These are phyloP conservation scores for Malassezia vespertilionis DNA, from an alignment of 1,284 basidiomycete species.

Conservation along the genomic window DNA sequence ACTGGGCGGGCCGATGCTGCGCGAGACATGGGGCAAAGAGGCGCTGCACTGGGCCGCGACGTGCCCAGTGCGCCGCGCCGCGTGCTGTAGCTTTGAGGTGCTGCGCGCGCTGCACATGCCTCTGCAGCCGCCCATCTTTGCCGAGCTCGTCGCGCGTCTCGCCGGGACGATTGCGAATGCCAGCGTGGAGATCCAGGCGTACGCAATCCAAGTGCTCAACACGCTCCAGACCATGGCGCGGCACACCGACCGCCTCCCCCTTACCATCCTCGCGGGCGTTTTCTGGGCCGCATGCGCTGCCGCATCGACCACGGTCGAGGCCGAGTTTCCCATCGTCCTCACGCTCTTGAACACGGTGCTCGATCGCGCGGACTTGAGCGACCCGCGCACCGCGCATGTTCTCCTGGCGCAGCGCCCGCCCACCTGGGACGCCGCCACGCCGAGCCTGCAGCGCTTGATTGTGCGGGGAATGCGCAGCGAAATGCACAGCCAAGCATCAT, in stretches of 20 bases:
- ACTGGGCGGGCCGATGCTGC: conserved; percentile 47
- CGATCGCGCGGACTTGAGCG: not conserved
- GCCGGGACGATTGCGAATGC: conserved; percentile 71
- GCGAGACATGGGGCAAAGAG: conserved; percentile 67
- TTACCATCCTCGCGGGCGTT: conserved; percentile 61
- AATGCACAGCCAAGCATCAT: conserved; percentile 53
- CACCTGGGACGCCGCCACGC: conserved; percentile 60
- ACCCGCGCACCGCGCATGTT: conserved; percentile 56
- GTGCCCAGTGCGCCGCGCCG: conserved; percentile 72
- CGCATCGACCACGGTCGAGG: conserved; percentile 69
- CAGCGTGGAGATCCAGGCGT: conserved; percentile 62
- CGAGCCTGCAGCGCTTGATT: conserved; percentile 63
- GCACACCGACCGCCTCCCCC: conserved; percentile 55
- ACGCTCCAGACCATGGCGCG: conserved; percentile 64
- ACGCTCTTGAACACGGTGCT: conserved; percentile 30
- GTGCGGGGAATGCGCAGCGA: conserved; percentile 72
- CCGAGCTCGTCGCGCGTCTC: conserved; percentile 67
- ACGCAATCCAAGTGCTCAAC: conserved; percentile 70
- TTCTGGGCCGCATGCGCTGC: conserved; percentile 80
- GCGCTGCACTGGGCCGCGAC: conserved; percentile 75
- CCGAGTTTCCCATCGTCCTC: conserved; percentile 65
- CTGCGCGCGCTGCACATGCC: conserved; percentile 71
- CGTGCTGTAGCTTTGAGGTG: conserved; percentile 80
- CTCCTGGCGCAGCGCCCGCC: conserved; percentile 60
- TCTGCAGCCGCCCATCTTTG: conserved; percentile 63